These are phyloP conservation scores for Plasmodium gaboni DNA, from an alignment of 169 alveolate genomes.

Conservation along the genomic window DNA sequence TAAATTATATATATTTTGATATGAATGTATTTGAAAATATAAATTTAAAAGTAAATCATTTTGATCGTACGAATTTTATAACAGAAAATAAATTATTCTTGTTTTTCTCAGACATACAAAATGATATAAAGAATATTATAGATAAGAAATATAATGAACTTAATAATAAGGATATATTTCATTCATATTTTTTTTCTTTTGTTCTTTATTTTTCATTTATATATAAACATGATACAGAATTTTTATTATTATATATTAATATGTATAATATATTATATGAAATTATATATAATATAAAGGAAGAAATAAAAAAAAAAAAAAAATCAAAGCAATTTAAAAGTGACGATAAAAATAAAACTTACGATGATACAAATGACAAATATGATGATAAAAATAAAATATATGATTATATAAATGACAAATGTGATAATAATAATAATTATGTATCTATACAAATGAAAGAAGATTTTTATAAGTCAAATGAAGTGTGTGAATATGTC, in stretches of 20 bases:
- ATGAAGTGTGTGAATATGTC: conserved; percentile 20
- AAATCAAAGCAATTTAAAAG: not conserved
- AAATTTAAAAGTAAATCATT: conserved; percentile 13
- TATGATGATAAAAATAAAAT: too few species aligned
- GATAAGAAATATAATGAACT: conserved; percentile 22
- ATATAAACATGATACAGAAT: conserved; percentile 37
- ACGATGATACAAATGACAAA: too few species aligned
- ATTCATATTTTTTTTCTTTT: conserved; percentile 34
- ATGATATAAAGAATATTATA: conserved; percentile 37
- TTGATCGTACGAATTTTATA: conserved; percentile 28
- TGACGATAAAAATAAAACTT: not conserved
- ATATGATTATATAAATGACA: not conserved
- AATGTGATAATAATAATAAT: too few species aligned
- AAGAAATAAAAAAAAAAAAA: conserved; percentile 33
- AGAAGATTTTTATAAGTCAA: conserved; percentile 25
- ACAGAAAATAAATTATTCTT: conserved; percentile 8
- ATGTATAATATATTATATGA: conserved; percentile 59
- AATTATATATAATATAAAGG: conserved; percentile 58
- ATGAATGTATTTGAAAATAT: conserved; percentile 24
- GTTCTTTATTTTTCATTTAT: conserved; percentile 42
- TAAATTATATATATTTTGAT: conserved; percentile 21
- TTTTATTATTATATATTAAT: conserved; percentile 46
- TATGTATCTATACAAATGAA: conserved; percentile 24
- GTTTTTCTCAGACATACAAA: conserved; percentile 26
- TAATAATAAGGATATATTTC: conserved; percentile 37